These are phyloP conservation scores for Alternaria gaisen DNA, from an alignment of 2,329 filamentous ascomycete species.

Conservation along the genomic window DNA sequence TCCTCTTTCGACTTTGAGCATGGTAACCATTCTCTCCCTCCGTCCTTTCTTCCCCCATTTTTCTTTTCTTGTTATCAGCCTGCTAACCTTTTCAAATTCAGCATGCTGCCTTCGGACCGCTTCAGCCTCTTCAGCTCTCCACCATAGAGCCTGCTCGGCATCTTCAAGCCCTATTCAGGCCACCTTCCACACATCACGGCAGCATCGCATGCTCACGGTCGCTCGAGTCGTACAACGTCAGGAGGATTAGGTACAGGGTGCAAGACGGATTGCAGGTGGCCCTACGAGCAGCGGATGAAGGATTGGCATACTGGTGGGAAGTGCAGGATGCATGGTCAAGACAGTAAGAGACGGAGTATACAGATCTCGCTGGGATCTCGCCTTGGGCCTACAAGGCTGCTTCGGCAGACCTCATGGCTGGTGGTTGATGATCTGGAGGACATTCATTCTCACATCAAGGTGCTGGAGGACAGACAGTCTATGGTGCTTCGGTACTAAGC, in stretches of 20 bases:
- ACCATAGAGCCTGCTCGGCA: neutral
- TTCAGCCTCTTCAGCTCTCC: neutral
- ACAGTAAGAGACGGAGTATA: conserved; percentile 6
- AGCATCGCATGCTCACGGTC: conserved; percentile 15
- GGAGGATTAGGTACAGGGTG: conserved; percentile 4
- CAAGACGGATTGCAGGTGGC: conserved; percentile 9
- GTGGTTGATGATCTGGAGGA: conserved; percentile 17
- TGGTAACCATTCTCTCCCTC: conserved; percentile 3
- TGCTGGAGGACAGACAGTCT: conserved; percentile 24
- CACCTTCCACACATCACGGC: neutral
- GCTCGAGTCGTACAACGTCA: conserved; percentile 1
- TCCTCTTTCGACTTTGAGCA: conserved; percentile 10
- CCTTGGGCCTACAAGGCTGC: conserved; percentile 14
- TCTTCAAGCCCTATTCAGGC: conserved; percentile 7
- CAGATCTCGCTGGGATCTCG: conserved; percentile 10
- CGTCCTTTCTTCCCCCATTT: neutral
- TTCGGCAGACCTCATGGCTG: conserved; percentile 10
- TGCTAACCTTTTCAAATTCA: conserved; percentile 7
- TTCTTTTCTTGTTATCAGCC: neutral
- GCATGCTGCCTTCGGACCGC: conserved; percentile 8
- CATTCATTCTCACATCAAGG: conserved; percentile 11
- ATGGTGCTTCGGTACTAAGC: conserved; percentile 17
- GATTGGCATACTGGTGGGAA: conserved; percentile 9
- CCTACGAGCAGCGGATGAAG: neutral
- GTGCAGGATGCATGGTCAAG: conserved; percentile 11